Evolutionary conservation across 768 basidiomycete genomes (phyloP).

Genomic region (Serendipita sp.): DNA sequence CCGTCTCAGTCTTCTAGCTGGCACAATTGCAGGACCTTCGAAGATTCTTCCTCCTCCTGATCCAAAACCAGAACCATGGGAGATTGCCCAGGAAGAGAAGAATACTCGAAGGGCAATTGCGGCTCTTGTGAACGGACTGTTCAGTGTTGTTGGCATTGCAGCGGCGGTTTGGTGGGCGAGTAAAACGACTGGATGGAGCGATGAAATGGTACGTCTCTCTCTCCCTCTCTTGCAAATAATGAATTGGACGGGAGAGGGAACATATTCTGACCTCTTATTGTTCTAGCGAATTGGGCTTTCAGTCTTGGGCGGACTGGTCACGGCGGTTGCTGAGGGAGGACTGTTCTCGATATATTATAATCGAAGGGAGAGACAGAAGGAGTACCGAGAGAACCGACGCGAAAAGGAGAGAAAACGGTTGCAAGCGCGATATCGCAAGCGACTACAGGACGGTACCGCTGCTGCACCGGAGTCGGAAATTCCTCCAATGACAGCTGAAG

Average conservation of each 20-base stretch:
- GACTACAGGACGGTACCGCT: neutral
- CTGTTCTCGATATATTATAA: slow-evolving; percentile 2
- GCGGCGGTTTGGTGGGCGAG: slow-evolving; percentile 3
- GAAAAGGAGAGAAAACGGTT: neutral
- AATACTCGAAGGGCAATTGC: slow-evolving; percentile 1
- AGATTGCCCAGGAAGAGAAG: slow-evolving; percentile 5
- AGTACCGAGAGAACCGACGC: neutral
- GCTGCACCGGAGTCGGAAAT: neutral
- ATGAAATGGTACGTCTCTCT: neutral
- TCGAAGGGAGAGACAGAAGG: neutral
- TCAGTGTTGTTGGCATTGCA: neutral
- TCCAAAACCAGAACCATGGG: slow-evolving; percentile 3
- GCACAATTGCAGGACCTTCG: neutral
- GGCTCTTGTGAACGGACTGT: neutral
- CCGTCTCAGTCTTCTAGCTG: neutral
- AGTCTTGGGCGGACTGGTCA: neutral
- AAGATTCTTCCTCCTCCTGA: neutral
- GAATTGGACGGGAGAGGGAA: neutral
- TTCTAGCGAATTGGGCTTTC: neutral
- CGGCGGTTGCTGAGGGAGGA: slow-evolving; percentile 1
- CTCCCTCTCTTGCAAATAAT: neutral
- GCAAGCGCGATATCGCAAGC: neutral
- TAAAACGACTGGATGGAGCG: neutral
- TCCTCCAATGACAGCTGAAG: neutral
- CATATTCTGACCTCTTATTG: neutral